phyloP scores from a whole-genome alignment of 495 filamentous ascomycete genomes.

The Neurospora tetrasperma region DNA sequence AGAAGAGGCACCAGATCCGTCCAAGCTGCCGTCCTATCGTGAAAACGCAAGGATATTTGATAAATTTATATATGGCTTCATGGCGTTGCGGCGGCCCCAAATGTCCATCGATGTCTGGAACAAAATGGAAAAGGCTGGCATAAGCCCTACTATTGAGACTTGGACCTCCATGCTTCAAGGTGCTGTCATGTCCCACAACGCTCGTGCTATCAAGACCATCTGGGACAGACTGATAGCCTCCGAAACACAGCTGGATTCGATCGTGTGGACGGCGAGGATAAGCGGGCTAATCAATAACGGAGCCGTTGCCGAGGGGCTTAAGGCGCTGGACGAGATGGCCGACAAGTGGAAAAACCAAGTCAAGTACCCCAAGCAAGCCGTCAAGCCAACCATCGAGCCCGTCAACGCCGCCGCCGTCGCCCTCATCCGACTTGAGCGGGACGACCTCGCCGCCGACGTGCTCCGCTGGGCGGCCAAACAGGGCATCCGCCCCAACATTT shows the following conservation, averaged over 20 bases:
- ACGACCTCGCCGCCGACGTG: slow-evolving; percentile 31
- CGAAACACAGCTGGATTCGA: slow-evolving; percentile 42
- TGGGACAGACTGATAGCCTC: slow-evolving; percentile 47
- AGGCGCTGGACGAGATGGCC: slow-evolving; percentile 51
- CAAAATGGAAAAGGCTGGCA: slow-evolving; percentile 38
- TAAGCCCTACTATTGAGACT: slow-evolving; percentile 43
- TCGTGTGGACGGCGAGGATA: slow-evolving; percentile 54
- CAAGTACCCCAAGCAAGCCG: slow-evolving; percentile 19
- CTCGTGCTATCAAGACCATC: slow-evolving; percentile 40
- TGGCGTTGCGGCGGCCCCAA: slow-evolving; percentile 36
- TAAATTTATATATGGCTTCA: slow-evolving; percentile 43
- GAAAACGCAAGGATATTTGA: slow-evolving; percentile 36
- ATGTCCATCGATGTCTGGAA: slow-evolving; percentile 49
- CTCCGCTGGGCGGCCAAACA: slow-evolving; percentile 49
- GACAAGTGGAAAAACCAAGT: slow-evolving; percentile 35
- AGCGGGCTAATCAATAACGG: slow-evolving; percentile 43
- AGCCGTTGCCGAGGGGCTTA: slow-evolving; percentile 38
- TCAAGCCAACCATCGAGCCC: slow-evolving; percentile 46
- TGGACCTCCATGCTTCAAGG: slow-evolving; percentile 58
- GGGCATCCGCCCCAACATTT: slow-evolving; percentile 46
- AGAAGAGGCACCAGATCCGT: not conserved
- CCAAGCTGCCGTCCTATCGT: slow-evolving; percentile 8
- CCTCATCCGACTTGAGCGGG: slow-evolving; percentile 25
- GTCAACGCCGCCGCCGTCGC: slow-evolving; percentile 52
- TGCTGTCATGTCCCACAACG: slow-evolving; percentile 37